A percentile compares a stretch with the other conserved stretches of the same genome.
phyloP scores from a whole-genome alignment of 306 rosid species.

The Alnus glutinosa region DNA sequence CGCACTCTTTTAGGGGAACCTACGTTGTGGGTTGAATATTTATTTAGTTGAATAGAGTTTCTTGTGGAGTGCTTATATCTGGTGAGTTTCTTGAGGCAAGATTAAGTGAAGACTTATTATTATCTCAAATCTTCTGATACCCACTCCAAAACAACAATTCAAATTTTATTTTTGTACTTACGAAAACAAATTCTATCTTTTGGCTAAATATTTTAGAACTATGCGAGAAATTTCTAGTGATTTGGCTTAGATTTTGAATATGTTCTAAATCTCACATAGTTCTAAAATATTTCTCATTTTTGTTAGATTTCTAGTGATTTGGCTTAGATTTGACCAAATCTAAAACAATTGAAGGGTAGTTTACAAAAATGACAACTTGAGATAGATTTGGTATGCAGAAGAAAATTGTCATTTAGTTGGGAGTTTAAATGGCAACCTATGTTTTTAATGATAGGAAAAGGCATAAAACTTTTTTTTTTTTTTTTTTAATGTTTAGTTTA shows the following conservation, averaged over 20 bases:
- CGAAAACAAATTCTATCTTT: neutral
- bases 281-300: too few relatives aligned
- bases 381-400: neutral
- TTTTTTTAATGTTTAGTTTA: too few relatives aligned
- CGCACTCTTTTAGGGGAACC: constrained; percentile 1
- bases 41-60: neutral
- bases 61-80: neutral
- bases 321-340: neutral
- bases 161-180: neutral
- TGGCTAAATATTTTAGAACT: neutral
- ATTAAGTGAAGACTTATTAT: neutral
- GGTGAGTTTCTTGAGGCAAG: neutral
- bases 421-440: neutral
- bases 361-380: neutral
- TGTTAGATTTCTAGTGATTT: too few relatives aligned
- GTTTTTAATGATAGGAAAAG: neutral
- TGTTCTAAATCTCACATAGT: neutral
- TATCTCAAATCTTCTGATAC: neutral
- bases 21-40: neutral
- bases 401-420: neutral
- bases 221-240: neutral
- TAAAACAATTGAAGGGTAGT: neutral
- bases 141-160: neutral
- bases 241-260: neutral
- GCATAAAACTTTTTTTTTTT: neutral